phyloP scores from a whole-genome alignment of 2,329 filamentous ascomycete genomes.

The Pestalotiopsis sp. region DNA sequence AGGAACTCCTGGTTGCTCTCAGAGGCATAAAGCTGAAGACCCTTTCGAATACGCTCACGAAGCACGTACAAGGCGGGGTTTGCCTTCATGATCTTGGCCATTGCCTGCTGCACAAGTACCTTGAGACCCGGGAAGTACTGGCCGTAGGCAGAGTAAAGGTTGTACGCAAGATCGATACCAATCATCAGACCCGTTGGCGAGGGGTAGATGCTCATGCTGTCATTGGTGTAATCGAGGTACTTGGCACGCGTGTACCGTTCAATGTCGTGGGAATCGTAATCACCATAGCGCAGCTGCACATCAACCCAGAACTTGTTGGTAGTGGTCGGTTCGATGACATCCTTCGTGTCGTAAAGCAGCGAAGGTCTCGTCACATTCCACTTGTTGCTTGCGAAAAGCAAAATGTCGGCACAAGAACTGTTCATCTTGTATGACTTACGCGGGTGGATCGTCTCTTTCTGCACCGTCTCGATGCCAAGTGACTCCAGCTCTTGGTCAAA shows the following conservation, averaged over 20 bases:
- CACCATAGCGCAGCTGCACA: constrained; percentile 93
- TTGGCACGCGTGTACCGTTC: constrained; percentile 97
- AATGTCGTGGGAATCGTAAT: constrained; percentile 99
- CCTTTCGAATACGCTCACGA: constrained; percentile 96
- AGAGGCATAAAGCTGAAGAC: constrained; percentile 94
- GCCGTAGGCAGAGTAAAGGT: constrained; percentile 95
- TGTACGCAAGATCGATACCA: constrained; percentile 96
- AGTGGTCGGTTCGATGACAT: constrained; percentile 88
- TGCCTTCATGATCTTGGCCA: constrained; percentile 99
- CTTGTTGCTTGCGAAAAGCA: constrained; percentile 96
- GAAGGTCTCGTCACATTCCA: constrained; percentile 98
- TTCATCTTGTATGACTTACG: constrained; percentile 99
- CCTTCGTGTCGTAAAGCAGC: constrained; percentile 93
- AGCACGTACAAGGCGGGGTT: constrained; percentile 96
- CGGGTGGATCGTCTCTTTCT: constrained; percentile 98
- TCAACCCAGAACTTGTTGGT: constrained; percentile 99
- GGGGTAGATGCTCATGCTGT: constrained; percentile 98
- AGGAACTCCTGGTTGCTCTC: constrained; percentile 99
- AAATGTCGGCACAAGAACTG: constrained; percentile 95
- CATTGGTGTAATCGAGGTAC: constrained; percentile 97
- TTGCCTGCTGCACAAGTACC: constrained; percentile 92
- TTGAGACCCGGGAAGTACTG: constrained; percentile 99
- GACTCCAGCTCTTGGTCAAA: constrained; percentile 97
- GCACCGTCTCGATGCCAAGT: constrained; percentile 93
- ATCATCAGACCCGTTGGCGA: constrained; percentile 98